Evolutionary conservation across 1,139 yeast genomes (phyloP).

Genomic region (Pichia terricola): DNA sequence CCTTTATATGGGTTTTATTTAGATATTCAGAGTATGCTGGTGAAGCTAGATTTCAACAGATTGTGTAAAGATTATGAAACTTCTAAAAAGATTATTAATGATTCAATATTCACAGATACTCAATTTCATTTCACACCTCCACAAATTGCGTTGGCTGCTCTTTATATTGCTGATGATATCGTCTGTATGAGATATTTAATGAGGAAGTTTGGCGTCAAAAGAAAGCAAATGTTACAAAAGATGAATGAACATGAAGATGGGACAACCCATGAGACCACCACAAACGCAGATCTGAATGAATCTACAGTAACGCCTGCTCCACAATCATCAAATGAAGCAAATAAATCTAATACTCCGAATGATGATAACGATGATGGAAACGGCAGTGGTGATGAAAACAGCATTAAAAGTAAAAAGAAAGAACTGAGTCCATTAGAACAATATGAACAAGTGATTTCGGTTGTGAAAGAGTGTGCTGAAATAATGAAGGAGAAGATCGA

Average conservation of each 20-base stretch:
- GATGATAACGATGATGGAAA: background rate
- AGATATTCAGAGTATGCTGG: constrained; percentile 66
- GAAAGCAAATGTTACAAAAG: constrained; percentile 14
- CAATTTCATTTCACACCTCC: constrained; percentile 82
- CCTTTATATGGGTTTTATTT: constrained; percentile 88
- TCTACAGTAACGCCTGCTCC: background rate
- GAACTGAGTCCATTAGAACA: constrained; percentile 22
- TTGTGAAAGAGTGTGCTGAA: constrained; percentile 44
- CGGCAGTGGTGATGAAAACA: constrained; percentile 4
- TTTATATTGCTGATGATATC: constrained; percentile 57
- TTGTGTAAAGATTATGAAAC: constrained; percentile 54
- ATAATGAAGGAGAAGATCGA: constrained; percentile 25
- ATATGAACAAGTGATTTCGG: constrained; percentile 34
- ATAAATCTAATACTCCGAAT: background rate
- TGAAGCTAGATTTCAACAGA: constrained; percentile 28
- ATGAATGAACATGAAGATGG: constrained; percentile 3
- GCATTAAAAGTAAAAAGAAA: constrained; percentile 3
- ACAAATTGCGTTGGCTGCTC: constrained; percentile 84
- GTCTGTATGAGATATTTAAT: constrained; percentile 56
- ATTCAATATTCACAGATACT: constrained; percentile 65
- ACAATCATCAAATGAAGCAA: background rate
- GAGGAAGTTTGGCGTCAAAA: constrained; percentile 36
- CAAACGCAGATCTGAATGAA: background rate
- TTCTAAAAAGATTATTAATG: constrained; percentile 55
- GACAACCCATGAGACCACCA: background rate